Conservation (phyloP, 2,329 filamentous ascomycete genomes). For the Nectriaceae sp. region DNA sequence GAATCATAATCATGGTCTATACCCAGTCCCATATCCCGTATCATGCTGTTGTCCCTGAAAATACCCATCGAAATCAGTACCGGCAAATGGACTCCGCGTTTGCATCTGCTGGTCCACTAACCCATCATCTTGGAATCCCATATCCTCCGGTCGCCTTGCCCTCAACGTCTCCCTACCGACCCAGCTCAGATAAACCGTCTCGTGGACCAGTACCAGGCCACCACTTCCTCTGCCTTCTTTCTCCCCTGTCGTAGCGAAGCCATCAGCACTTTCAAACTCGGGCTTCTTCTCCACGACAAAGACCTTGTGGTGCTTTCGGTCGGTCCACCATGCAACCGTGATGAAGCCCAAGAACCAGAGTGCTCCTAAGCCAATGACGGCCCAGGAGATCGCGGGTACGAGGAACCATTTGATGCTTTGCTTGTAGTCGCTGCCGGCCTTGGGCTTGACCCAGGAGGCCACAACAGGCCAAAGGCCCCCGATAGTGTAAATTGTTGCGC, state of each 20-base stretch:
- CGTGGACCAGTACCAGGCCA: constrained; percentile 37
- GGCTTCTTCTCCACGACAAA: constrained; percentile 38
- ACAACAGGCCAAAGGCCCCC: constrained; percentile 37
- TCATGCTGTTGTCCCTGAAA: constrained; percentile 16
- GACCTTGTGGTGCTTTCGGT: constrained; percentile 32
- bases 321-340: constrained; percentile 29
- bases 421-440: constrained; percentile 1
- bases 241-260: constrained; percentile 11
- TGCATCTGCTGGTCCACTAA: constrained; percentile 5
- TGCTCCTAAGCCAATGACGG: constrained; percentile 28
- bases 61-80: constrained; percentile 29
- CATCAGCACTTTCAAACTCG: constrained; percentile 34
- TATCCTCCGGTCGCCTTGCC: constrained; percentile 11
- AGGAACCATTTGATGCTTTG: constrained; percentile 31
- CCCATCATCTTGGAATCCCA: constrained; percentile 6
- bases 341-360: constrained; percentile 39
- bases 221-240: constrained; percentile 18
- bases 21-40: constrained; percentile 17
- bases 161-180: constrained; percentile 31
- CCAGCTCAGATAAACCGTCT: constrained; percentile 39
- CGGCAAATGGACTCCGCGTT: constrained; percentile 16
- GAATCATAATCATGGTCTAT: not conserved
- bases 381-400: constrained; percentile 33
- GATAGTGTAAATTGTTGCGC: constrained; percentile 31
- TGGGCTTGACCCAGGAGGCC: constrained; percentile 34